phyloP scores from a whole-genome alignment of 2,329 filamentous ascomycete genomes.

The Alternaria infectoria region DNA sequence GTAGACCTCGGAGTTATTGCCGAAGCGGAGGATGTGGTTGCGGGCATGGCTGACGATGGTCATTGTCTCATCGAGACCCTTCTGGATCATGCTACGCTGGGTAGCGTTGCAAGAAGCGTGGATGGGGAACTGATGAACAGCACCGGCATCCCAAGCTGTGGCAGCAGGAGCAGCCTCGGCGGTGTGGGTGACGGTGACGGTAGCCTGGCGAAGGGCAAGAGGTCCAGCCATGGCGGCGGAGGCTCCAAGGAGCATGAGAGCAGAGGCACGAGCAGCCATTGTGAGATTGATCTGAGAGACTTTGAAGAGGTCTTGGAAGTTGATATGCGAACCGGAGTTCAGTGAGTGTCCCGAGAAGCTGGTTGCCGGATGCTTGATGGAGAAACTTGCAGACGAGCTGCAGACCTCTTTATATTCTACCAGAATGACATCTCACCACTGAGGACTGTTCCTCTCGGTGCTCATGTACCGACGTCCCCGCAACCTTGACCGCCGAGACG shows the following conservation, averaged over 20 bases:
- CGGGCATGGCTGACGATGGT: constrained; percentile 66
- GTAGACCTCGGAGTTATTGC: constrained; percentile 65
- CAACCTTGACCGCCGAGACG: constrained; percentile 16
- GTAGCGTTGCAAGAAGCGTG: constrained; percentile 72
- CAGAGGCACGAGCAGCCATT: constrained; percentile 33
- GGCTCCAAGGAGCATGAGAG: constrained; percentile 34
- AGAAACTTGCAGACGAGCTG: constrained; percentile 11
- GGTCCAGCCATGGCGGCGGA: constrained; percentile 38
- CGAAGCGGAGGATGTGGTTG: constrained; percentile 65
- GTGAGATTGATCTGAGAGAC: constrained; percentile 3
- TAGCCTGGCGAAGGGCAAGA: constrained; percentile 27
- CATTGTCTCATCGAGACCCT: constrained; percentile 65
- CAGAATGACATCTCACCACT: background rate
- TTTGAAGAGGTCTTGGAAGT: constrained; percentile 2
- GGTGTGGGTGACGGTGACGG: constrained; percentile 30
- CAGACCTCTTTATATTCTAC: constrained; percentile 29
- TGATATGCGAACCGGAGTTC: constrained; percentile 26
- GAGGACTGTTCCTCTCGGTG: constrained; percentile 16
- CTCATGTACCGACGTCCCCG: constrained; percentile 22
- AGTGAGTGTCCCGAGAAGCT: constrained; percentile 26
- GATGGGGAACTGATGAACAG: constrained; percentile 56
- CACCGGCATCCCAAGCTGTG: constrained; percentile 47
- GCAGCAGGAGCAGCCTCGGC: constrained; percentile 6
- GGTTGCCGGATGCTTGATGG: constrained; percentile 27
- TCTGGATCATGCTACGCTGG: constrained; percentile 61